These are phyloP conservation scores for Cystoderma amianthinum DNA, from an alignment of 768 basidiomycete species.

Conservation along the genomic window DNA sequence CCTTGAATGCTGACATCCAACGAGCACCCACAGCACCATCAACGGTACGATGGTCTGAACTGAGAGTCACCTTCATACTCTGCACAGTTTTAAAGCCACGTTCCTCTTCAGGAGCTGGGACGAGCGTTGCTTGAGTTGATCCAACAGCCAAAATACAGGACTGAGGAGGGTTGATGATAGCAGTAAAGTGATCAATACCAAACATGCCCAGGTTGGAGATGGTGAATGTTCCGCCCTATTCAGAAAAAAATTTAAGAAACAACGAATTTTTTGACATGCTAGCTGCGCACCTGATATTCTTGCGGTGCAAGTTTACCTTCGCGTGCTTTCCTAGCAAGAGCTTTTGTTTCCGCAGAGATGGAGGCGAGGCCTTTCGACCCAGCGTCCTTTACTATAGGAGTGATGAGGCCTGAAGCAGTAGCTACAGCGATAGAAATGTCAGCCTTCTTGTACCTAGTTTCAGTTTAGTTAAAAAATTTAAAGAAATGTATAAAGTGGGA, in stretches of 20 bases:
- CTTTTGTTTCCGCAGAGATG: slow-evolving; percentile 89
- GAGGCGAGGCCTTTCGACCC: slow-evolving; percentile 88
- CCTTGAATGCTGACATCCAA: slow-evolving; percentile 92
- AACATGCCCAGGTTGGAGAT: slow-evolving; percentile 99
- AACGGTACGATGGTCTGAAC: slow-evolving; percentile 91
- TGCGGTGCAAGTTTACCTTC: slow-evolving; percentile 93
- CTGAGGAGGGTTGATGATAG: slow-evolving; percentile 98
- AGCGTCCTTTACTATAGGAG: slow-evolving; percentile 92
- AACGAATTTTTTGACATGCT: slow-evolving; percentile 8
- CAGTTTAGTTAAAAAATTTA: not conserved
- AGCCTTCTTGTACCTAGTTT: slow-evolving; percentile 81
- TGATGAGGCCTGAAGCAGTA: slow-evolving; percentile 92
- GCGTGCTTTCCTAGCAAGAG: slow-evolving; percentile 90
- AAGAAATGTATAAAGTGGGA: not conserved
- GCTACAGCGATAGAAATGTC: slow-evolving; percentile 98
- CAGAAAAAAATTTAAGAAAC: not conserved
- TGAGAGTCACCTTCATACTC: slow-evolving; percentile 94
- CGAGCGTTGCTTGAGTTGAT: slow-evolving; percentile 75
- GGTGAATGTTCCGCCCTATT: slow-evolving; percentile 93
- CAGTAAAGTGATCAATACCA: slow-evolving; percentile 91
- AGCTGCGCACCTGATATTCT: slow-evolving; percentile 79
- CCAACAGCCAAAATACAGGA: slow-evolving; percentile 97
- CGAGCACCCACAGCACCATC: slow-evolving; percentile 94
- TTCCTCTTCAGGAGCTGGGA: slow-evolving; percentile 83
- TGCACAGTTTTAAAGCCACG: slow-evolving; percentile 92